Evolutionary conservation across 495 filamentous ascomycete genomes (phyloP).

Genomic region (Penicillium fimorum): DNA sequence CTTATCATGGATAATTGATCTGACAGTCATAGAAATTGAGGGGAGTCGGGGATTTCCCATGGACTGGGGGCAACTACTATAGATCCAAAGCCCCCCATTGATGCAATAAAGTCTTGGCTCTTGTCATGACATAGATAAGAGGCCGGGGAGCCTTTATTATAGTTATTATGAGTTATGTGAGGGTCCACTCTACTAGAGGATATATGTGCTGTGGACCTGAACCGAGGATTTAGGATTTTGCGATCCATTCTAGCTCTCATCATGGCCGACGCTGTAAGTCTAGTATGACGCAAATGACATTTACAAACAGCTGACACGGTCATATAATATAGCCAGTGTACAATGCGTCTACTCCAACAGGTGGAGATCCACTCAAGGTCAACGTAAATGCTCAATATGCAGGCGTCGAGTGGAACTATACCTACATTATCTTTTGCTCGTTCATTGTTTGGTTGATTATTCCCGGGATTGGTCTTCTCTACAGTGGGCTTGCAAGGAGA

Average conservation of each 20-base stretch:
- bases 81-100: neutral
- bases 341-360: constrained; percentile 43
- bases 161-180: neutral
- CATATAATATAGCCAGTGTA: constrained; percentile 34
- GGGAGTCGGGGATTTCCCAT: neutral
- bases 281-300: neutral
- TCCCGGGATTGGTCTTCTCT: constrained; percentile 58
- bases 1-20: constrained; percentile 6
- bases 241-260: neutral
- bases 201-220: constrained; percentile 4
- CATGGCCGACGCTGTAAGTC: constrained; percentile 16
- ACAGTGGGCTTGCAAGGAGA: constrained; percentile 55
- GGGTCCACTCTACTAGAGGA: neutral
- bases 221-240: neutral
- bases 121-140: constrained; percentile 13
- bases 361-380: constrained; percentile 44
- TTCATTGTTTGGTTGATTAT: constrained; percentile 61
- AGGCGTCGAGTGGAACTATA: constrained; percentile 52
- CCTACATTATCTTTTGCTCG: constrained; percentile 50
- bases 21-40: neutral
- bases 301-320: neutral
- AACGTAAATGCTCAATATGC: constrained; percentile 52
- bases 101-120: neutral
- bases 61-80: neutral
- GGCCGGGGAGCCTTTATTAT: neutral